Evolutionary conservation across 2,329 filamentous ascomycete species (phyloP).

Genomic region (Pseudopyricularia javanii): DNA sequence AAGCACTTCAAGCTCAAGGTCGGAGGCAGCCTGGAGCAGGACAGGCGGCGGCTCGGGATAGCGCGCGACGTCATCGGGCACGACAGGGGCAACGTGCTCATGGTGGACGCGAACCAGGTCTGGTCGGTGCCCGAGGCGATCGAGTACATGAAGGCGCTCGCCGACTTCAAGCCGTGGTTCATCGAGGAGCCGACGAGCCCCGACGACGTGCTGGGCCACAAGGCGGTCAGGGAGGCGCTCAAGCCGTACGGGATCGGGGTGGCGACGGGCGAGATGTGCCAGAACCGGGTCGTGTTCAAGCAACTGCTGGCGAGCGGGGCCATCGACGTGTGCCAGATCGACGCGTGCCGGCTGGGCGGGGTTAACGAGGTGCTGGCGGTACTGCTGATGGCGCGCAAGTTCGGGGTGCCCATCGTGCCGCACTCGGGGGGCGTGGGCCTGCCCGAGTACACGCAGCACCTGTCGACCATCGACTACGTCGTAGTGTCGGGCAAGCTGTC

Average conservation of each 20-base stretch:
- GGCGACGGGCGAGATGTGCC: slow-evolving; percentile 89
- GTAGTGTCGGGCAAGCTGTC: slow-evolving; percentile 70
- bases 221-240: slow-evolving; percentile 70
- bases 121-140: slow-evolving; percentile 88
- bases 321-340: slow-evolving; percentile 81
- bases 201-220: slow-evolving; percentile 82
- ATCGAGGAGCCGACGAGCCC: slow-evolving; percentile 90
- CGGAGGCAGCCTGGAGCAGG: slow-evolving; percentile 58
- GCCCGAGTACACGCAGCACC: slow-evolving; percentile 87
- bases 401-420: slow-evolving; percentile 70
- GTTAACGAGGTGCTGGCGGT: slow-evolving; percentile 92
- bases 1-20: slow-evolving; percentile 88
- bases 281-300: slow-evolving; percentile 91
- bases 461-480: slow-evolving; percentile 88
- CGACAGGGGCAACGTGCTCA: slow-evolving; percentile 62
- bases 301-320: slow-evolving; percentile 70
- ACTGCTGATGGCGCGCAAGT: slow-evolving; percentile 71
- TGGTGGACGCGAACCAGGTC: slow-evolving; percentile 89
- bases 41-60: slow-evolving; percentile 58
- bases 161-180: slow-evolving; percentile 81
- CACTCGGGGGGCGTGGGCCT: slow-evolving; percentile 83
- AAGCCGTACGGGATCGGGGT: slow-evolving; percentile 66
- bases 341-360: slow-evolving; percentile 79
- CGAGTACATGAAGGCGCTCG: slow-evolving; percentile 70
- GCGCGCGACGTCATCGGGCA: slow-evolving; percentile 72